These are phyloP conservation scores for Phytophthora citrophthora DNA, from an alignment of 352 stramenopile species.

Conservation along the genomic window DNA sequence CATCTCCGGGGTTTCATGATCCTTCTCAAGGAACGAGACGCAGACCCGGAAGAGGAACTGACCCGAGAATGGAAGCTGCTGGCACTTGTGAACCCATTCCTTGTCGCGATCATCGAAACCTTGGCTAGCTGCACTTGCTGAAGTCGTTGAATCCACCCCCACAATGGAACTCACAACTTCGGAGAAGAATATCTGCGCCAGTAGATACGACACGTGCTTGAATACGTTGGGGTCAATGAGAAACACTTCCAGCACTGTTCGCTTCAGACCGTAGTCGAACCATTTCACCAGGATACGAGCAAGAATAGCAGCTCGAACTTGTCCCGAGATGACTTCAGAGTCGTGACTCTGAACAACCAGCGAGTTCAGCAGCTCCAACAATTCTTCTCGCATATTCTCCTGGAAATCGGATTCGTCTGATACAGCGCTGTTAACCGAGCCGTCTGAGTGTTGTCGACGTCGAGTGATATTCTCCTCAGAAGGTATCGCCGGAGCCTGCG, in stretches of 20 bases:
- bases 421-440: conserved; percentile 25
- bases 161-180: conserved; percentile 67
- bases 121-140: conserved; percentile 13
- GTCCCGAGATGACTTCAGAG: conserved; percentile 38
- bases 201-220: conserved; percentile 56
- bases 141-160: conserved; percentile 15
- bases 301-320: conserved; percentile 71
- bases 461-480: conserved; percentile 27
- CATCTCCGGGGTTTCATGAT: conserved; percentile 15
- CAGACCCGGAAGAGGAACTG: conserved; percentile 85
- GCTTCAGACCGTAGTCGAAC: conserved; percentile 76
- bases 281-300: conserved; percentile 84
- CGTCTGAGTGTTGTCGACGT: conserved; percentile 39
- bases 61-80: conserved; percentile 75
- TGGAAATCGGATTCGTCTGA: conserved; percentile 57
- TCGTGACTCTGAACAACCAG: conserved; percentile 62
- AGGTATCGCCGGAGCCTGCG: conserved; percentile 2
- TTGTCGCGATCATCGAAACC: conserved; percentile 79
- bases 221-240: conserved; percentile 71
- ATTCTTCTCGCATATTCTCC: conserved; percentile 64
- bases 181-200: conserved; percentile 82
- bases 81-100: conserved; percentile 80
- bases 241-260: conserved; percentile 65
- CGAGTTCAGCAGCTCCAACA: conserved; percentile 65
- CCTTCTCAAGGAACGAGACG: conserved; percentile 58